Percentiles rank a stretch among this genome's conserved stretches.
phyloP scores from a whole-genome alignment of 148 eudicot species.

The Suaeda aralocaspica region DNA sequence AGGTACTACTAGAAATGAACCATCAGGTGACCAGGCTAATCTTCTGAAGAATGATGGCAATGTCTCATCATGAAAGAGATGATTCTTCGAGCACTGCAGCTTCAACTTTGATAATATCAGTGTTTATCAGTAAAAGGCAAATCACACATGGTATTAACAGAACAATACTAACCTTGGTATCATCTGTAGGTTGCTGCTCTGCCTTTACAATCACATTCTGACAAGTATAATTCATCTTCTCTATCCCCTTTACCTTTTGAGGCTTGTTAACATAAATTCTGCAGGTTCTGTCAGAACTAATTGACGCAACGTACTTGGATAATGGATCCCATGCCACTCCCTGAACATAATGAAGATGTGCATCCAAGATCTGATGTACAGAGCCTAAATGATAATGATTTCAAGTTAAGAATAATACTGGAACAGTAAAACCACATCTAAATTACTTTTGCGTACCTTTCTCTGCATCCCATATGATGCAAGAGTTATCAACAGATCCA shows the following conservation, averaged over 20 bases:
- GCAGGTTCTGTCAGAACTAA: constrained; percentile 93
- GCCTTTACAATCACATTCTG: constrained; percentile 74
- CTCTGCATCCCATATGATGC: constrained; percentile 89
- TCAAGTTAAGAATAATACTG: constrained; percentile 2
- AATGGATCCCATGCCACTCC: constrained; percentile 99
- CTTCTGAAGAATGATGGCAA: constrained; percentile 95
- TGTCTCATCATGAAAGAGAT: constrained; percentile 95
- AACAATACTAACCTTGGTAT: constrained; percentile 57
- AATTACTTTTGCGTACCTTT: constrained; percentile 46
- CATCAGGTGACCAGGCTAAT: constrained; percentile 96
- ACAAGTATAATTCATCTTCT: constrained; percentile 63
- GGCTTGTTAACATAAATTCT: constrained; percentile 78
- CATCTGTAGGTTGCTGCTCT: constrained; percentile 59
- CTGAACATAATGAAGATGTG: constrained; percentile 93
- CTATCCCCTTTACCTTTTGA: constrained; percentile 65
- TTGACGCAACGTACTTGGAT: constrained; percentile 70
- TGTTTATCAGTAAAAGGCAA: not conserved
- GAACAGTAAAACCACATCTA: not conserved
- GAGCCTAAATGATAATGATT: constrained; percentile 44
- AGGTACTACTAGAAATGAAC: constrained; percentile 87
- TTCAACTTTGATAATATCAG: constrained; percentile 13
- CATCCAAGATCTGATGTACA: constrained; percentile 87
- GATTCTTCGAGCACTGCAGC: constrained; percentile 62
- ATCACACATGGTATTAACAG: not conserved
- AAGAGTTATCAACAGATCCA: constrained; percentile 98